Conservation (phyloP, 192 early-diverging fungal species). For the Coemansia sp. region DNA sequence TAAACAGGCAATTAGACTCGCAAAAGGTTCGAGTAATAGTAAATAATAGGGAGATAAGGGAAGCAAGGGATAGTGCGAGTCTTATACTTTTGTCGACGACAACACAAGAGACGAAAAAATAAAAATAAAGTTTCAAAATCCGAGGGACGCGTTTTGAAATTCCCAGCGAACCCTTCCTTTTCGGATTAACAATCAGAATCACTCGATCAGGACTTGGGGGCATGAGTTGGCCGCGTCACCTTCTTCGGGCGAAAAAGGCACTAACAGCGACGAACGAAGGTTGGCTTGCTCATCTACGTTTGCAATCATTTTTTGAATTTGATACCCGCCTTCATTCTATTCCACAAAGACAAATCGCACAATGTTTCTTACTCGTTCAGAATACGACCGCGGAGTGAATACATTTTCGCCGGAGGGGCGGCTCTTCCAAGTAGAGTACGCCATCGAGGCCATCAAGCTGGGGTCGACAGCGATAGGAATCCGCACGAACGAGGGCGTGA, state of each 20-base stretch:
- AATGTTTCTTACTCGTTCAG: constrained; percentile 68
- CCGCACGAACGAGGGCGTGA: constrained; percentile 89
- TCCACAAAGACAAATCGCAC: background rate
- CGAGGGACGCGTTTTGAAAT: background rate
- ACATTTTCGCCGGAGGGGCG: constrained; percentile 99
- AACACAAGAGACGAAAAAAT: background rate
- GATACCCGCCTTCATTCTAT: background rate
- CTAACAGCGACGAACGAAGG: background rate
- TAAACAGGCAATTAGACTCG: background rate
- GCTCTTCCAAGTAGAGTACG: constrained; percentile 99
- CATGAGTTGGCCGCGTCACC: background rate
- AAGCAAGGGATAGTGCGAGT: background rate
- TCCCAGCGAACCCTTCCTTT: background rate
- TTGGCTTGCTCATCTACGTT: background rate
- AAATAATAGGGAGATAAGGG: background rate
- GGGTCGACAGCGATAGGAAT: constrained; percentile 98
- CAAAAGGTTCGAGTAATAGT: background rate
- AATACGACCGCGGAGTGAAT: constrained; percentile 99
- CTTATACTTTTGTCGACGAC: no score
- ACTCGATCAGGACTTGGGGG: background rate
- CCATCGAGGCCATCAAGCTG: constrained; percentile 99
- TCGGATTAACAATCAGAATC: background rate
- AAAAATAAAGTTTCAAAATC: background rate
- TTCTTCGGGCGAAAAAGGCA: background rate
- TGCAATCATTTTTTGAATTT: background rate